Base-by-base conservation (phyloP, 1,284 basidiomycete species). In the Leccinum ponderosum region DNA sequence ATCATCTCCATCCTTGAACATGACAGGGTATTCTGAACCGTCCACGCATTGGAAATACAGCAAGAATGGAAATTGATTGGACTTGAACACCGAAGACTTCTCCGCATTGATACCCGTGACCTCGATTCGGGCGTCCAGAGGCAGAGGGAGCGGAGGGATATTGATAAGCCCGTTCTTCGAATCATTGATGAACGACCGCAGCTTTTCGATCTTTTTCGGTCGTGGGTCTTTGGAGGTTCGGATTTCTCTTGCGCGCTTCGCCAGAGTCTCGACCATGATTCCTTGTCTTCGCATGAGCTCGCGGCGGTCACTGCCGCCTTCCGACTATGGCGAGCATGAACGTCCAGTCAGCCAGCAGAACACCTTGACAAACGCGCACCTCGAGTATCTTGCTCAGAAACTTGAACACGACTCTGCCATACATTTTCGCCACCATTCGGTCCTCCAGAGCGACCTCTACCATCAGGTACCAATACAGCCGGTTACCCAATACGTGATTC, bases 1-100 rank as follows among this genome's bases (percentile, higher is more conserved):
- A 73, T 99, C 97, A 73, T 99, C 97, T 6, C 97, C 97, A 67
- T 98, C 96, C 76, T 99, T 99, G 83, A 98, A 98, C 65, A 99
- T 99, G 55, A 98, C 84, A 0, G 95, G 92, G 74, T 93, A 99
- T 71, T 95, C 90, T 37, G 82, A 81, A 6, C 89, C 85, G 64
- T 90, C 84, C 47, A 86, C 77, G 64, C 90, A 90, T 70, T 94
- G 89, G 73, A 98, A 97, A 76, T 93, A 94, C 11, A 99, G 81
- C 17, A 97, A 82, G 54, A 99, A 82, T 0, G 97, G 97, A 65
- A 91, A 94, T 57, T 98, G 87, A 69, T 97, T 98, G 48, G 95
- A 98, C 75, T 99, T 99, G 85, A 99, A 99, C 31, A 99, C 90
- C 8, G 91, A 93, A 14, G 94, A 97, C 70, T 93, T 93, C 59